phyloP scores from a whole-genome alignment of 1,284 basidiomycete species.

The Apiotrichum laibachii region DNA sequence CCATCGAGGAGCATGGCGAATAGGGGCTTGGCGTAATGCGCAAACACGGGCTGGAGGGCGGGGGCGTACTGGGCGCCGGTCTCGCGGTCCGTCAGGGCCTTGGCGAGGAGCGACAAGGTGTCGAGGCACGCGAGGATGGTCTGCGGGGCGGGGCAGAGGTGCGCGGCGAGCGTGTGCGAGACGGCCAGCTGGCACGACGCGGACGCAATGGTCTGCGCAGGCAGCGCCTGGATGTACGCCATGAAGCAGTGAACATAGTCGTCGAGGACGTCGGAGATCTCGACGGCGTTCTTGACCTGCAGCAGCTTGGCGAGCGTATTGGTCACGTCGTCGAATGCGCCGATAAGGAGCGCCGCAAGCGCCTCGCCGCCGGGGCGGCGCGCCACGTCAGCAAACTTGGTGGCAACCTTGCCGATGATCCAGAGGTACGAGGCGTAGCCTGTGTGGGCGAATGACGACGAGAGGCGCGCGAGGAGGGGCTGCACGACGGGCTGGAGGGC shows the following conservation, averaged over 20 bases:
- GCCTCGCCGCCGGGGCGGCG: constrained; percentile 53
- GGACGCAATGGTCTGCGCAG: constrained; percentile 74
- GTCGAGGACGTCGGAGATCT: constrained; percentile 89
- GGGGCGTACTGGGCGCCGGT: constrained; percentile 53
- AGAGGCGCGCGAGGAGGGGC: constrained; percentile 71
- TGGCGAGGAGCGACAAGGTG: constrained; percentile 69
- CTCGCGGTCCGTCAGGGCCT: constrained; percentile 53
- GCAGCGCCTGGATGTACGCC: constrained; percentile 63
- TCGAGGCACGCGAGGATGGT: constrained; percentile 78
- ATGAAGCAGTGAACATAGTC: constrained; percentile 85
- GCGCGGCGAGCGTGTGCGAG: constrained; percentile 68
- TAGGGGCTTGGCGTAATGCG: constrained; percentile 71
- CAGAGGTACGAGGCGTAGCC: constrained; percentile 88
- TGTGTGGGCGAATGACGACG: constrained; percentile 71
- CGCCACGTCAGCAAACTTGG: constrained; percentile 63
- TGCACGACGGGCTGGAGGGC: constrained; percentile 67
- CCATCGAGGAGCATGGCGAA: constrained; percentile 71
- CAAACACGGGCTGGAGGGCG: constrained; percentile 61
- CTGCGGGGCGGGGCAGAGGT: constrained; percentile 75
- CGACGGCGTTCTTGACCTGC: constrained; percentile 63
- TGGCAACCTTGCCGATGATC: constrained; percentile 83
- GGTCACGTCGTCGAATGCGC: constrained; percentile 72
- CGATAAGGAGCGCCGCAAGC: constrained; percentile 56
- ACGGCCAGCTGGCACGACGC: constrained; percentile 71
- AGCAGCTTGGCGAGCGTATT: constrained; percentile 66